These are phyloP conservation scores for Fusarium begoniae DNA, from an alignment of 2,329 filamentous ascomycete genomes.

Conservation along the genomic window DNA sequence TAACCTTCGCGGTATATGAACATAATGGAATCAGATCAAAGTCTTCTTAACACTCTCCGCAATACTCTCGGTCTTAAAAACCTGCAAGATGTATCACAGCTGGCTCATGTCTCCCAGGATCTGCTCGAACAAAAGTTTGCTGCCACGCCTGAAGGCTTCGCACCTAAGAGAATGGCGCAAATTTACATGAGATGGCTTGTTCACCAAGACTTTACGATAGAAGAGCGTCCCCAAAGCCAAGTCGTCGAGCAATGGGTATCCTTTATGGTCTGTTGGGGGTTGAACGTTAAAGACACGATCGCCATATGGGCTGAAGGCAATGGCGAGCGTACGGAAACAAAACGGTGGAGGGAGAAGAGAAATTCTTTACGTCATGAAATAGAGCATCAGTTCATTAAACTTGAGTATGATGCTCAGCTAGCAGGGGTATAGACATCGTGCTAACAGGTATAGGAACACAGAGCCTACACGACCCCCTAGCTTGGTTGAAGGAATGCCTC, in stretches of 20 bases:
- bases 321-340: neutral
- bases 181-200: conserved; percentile 44
- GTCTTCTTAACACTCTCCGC: conserved; percentile 34
- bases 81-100: conserved; percentile 29
- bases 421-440: neutral
- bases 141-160: conserved; percentile 9
- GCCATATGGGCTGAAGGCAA: neutral
- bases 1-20: neutral
- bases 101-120: conserved; percentile 39
- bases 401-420: neutral
- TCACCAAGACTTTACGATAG: conserved; percentile 8
- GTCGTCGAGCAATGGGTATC: neutral
- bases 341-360: neutral
- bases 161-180: conserved; percentile 23
- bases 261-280: neutral
- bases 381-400: neutral
- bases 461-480: neutral
- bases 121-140: conserved; percentile 37
- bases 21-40: conserved; percentile 32
- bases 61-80: conserved; percentile 36
- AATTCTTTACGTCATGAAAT: neutral
- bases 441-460: neutral
- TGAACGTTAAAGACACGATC: neutral
- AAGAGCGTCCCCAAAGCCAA: neutral
- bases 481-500: neutral